These are phyloP conservation scores for Chaetomium sp. DNA, from an alignment of 2,329 filamentous ascomycete species.

Conservation along the genomic window DNA sequence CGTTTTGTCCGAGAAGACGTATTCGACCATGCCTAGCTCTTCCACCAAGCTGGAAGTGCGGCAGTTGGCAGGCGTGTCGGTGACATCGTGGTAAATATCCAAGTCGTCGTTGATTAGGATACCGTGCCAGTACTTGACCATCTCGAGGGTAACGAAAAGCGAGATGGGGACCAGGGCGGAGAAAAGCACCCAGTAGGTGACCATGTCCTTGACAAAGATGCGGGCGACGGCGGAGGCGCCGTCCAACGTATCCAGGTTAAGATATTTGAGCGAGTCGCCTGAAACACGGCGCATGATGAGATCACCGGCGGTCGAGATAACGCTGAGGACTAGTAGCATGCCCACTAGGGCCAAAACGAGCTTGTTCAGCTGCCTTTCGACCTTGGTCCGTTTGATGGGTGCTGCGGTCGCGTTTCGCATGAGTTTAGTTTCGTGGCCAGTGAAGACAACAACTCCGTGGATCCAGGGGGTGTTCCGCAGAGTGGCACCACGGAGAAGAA, in stretches of 20 bases:
- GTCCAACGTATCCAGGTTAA: slow-evolving; percentile 66
- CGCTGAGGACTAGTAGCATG: slow-evolving; percentile 80
- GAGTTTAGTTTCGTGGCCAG: slow-evolving; percentile 95
- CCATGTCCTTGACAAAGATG: slow-evolving; percentile 90
- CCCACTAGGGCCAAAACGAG: slow-evolving; percentile 88
- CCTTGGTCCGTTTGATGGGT: slow-evolving; percentile 95
- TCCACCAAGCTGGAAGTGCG: slow-evolving; percentile 95
- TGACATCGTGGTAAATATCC: slow-evolving; percentile 96
- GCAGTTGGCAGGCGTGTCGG: slow-evolving; percentile 92
- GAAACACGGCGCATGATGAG: slow-evolving; percentile 73
- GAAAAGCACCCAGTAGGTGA: slow-evolving; percentile 98
- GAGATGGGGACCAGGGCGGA: slow-evolving; percentile 96
- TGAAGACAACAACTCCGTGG: slow-evolving; percentile 94
- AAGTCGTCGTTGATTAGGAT: slow-evolving; percentile 96
- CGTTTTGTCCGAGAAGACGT: slow-evolving; percentile 98
- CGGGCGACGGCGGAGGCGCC: slow-evolving; percentile 58
- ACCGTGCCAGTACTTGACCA: slow-evolving; percentile 98
- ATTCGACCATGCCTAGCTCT: slow-evolving; percentile 96
- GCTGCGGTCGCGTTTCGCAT: slow-evolving; percentile 98
- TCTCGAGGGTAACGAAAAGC: slow-evolving; percentile 93
- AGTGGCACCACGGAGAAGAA: slow-evolving; percentile 89
- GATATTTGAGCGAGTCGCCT: slow-evolving; percentile 67
- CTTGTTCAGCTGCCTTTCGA: slow-evolving; percentile 90
- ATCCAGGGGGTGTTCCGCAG: slow-evolving; percentile 97
- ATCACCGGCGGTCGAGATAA: slow-evolving; percentile 90